Conservation (phyloP, 139 green algal species). For the Cymbomonas tetramitiformis region DNA sequence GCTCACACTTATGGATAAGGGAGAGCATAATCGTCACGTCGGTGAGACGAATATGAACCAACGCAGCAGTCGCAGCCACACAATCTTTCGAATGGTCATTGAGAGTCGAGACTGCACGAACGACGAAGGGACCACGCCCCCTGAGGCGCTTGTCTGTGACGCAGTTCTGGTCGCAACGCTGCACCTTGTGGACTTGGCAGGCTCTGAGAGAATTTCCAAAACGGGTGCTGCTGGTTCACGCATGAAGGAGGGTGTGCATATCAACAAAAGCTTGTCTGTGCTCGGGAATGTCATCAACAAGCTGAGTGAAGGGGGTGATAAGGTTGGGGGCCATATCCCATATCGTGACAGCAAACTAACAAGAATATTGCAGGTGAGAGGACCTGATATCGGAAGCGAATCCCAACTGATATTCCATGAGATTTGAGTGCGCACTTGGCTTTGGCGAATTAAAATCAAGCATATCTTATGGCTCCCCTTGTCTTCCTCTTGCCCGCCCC, state of each 20-base stretch:
- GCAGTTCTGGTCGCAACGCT: not conserved
- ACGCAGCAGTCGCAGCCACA: conserved; percentile 65
- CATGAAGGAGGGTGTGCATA: conserved; percentile 72
- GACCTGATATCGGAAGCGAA: too few relatives aligned
- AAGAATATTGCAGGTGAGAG: conserved; percentile 19
- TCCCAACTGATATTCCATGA: too few relatives aligned
- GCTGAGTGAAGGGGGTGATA: conserved; percentile 3
- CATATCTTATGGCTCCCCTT: too few relatives aligned
- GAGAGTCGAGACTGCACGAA: conserved; percentile 2
- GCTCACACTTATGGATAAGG: conserved; percentile 54
- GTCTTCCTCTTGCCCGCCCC: too few relatives aligned
- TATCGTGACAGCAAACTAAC: conserved; percentile 34
- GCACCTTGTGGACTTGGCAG: conserved; percentile 68
- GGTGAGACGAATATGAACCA: conserved; percentile 95
- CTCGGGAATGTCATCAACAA: conserved; percentile 45
- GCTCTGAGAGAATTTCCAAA: conserved; percentile 67
- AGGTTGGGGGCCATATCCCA: conserved; percentile 4
- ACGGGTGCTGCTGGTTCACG: conserved; percentile 74
- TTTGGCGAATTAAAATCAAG: too few relatives aligned
- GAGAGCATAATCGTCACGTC: conserved; percentile 53
- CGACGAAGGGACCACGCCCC: not conserved
- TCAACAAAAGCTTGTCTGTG: conserved; percentile 79
- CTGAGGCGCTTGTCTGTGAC: too few relatives aligned
- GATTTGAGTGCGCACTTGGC: too few relatives aligned
- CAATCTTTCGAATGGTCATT: conserved; percentile 88